Conservation (phyloP, 306 rosid species). For the Biancaea sappan region DNA sequence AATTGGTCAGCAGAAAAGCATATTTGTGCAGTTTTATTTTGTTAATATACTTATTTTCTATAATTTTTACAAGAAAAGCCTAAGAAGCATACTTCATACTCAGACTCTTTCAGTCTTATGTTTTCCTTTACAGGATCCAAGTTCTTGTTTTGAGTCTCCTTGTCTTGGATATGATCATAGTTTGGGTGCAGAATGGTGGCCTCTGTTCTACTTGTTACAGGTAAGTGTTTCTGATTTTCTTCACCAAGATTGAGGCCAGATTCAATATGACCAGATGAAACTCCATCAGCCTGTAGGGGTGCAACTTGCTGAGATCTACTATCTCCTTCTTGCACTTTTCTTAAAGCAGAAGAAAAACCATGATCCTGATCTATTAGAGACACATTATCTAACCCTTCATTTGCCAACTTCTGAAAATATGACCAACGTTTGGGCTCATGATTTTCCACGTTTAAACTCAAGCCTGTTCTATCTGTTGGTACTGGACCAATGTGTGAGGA, state of each 20-base stretch:
- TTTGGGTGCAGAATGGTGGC: conserved; percentile 42
- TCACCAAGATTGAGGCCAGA: conserved; percentile 53
- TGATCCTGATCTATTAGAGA: conserved; percentile 86
- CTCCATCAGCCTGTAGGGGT: conserved; percentile 46
- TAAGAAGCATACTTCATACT: conserved; percentile 63
- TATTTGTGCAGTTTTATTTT: not conserved
- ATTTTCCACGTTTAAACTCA: conserved; percentile 79
- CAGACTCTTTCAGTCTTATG: conserved; percentile 54
- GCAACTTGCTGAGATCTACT: conserved; percentile 44
- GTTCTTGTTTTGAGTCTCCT: conserved; percentile 60
- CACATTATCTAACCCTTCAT: conserved; percentile 65
- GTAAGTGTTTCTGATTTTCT: conserved; percentile 45
- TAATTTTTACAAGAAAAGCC: too few relatives aligned
- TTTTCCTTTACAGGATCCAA: conserved; percentile 63
- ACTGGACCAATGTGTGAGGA: conserved; percentile 53
- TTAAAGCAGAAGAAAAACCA: conserved; percentile 48
- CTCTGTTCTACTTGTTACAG: conserved; percentile 49
- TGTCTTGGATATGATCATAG: conserved; percentile 53
- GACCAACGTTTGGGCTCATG: conserved; percentile 86
- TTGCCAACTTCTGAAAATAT: conserved; percentile 85
- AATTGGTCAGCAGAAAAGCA: conserved; percentile 32
- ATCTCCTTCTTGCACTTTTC: conserved; percentile 52
- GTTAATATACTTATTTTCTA: too few relatives aligned
- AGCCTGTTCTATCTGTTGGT: conserved; percentile 75
- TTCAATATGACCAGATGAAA: conserved; percentile 43